phyloP scores from a whole-genome alignment of 2,329 filamentous ascomycete species.

The Fusarium praegraminearum region DNA sequence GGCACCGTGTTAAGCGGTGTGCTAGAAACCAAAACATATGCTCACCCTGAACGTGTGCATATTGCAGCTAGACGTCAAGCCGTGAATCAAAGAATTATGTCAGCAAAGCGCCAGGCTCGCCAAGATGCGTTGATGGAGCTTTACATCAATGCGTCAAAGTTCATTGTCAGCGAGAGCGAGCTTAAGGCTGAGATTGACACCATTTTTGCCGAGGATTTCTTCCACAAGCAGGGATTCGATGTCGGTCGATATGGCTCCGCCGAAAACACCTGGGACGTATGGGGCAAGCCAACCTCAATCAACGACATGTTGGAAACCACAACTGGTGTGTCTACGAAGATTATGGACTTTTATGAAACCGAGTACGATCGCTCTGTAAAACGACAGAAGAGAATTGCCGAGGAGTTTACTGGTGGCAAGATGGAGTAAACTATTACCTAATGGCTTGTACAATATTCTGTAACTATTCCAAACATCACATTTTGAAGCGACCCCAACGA shows the following conservation, averaged over 20 bases:
- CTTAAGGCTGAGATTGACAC: constrained; percentile 79
- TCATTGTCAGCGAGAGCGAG: constrained; percentile 86
- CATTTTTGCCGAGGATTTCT: constrained; percentile 77
- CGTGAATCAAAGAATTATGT: constrained; percentile 57
- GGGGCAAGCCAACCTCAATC: constrained; percentile 61
- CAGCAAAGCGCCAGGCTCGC: constrained; percentile 67
- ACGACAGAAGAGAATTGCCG: constrained; percentile 67
- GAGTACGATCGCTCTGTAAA: constrained; percentile 60
- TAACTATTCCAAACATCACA: constrained; percentile 34
- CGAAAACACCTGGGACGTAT: constrained; percentile 66
- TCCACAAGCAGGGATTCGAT: constrained; percentile 54
- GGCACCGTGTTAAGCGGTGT: constrained; percentile 69
- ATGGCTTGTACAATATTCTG: constrained; percentile 46
- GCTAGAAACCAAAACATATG: constrained; percentile 63
- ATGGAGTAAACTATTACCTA: constrained; percentile 55
- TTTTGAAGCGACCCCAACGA: constrained; percentile 11
- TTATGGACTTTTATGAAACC: constrained; percentile 53
- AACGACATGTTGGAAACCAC: constrained; percentile 58
- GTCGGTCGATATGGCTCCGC: constrained; percentile 51
- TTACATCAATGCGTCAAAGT: constrained; percentile 87
- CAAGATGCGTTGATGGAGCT: constrained; percentile 83
- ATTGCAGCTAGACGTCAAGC: constrained; percentile 63
- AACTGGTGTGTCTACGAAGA: constrained; percentile 52
- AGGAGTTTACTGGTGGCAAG: constrained; percentile 71
- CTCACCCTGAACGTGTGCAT: constrained; percentile 72